Conservation (phyloP, 2,329 filamentous ascomycete genomes). For the Sclerotinia minor region DNA sequence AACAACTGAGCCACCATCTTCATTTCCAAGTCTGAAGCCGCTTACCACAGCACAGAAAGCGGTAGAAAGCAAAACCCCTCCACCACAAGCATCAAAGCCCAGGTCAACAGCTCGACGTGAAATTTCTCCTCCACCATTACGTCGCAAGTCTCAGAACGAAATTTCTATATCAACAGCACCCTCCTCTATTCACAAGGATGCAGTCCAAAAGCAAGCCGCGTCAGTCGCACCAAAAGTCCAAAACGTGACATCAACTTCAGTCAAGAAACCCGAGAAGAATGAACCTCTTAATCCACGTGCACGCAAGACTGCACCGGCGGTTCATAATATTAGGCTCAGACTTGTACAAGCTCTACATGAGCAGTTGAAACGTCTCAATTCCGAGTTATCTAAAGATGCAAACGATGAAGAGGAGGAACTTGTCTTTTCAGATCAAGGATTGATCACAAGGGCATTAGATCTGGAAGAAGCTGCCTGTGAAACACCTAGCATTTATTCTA, state of each 20-base stretch:
- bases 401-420: constrained; percentile 55
- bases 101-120: constrained; percentile 27
- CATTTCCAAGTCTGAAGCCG: background rate
- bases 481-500: constrained; percentile 71
- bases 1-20: background rate
- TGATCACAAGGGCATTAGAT: constrained; percentile 69
- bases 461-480: constrained; percentile 77
- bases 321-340: constrained; percentile 56
- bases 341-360: constrained; percentile 64
- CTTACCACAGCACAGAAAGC: background rate
- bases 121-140: constrained; percentile 38
- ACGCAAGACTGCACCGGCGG: constrained; percentile 57
- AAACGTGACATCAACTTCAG: constrained; percentile 20
- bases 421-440: constrained; percentile 61
- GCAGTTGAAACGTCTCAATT: constrained; percentile 67
- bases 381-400: constrained; percentile 55
- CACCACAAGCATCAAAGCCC: constrained; percentile 17
- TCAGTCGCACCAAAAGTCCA: constrained; percentile 5
- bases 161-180: constrained; percentile 18
- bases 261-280: constrained; percentile 38
- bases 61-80: background rate
- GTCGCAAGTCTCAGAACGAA: constrained; percentile 31
- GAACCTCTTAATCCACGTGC: constrained; percentile 68
- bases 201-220: background rate
- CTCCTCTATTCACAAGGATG: constrained; percentile 12